Base-by-base conservation (phyloP, 129 eudicot genomes). In the Chrysanthemum seticuspe region DNA sequence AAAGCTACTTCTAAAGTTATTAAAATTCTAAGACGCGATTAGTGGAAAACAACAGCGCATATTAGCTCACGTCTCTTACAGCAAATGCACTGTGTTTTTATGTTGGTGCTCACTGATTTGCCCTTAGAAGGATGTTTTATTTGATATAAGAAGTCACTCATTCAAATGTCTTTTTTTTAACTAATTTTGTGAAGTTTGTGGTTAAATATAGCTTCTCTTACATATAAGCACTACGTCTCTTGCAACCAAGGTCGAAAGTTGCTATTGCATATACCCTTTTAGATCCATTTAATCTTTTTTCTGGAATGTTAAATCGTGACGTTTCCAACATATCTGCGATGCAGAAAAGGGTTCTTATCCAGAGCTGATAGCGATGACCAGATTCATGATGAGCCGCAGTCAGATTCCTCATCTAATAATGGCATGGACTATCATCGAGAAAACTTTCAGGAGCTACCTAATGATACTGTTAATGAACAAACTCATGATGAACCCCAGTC, bases 271-370 rank as follows among this genome's bases (percentile, higher is more conserved):
- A 40, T 21, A 9, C 48, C 66, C 5, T 16, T 65, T 9, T 13
- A 36, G 10, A 40, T 69, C 34, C 10, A 0, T 29, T 68, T 6
- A 21, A 16, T 44, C 15, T 59, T 15, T 15, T 76, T 31, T 18
- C 36, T 19, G 19, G 40, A 50, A 3, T 62, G 51, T 71, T 57
- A 40, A 83, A 12, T 13, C 59, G 65, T 57, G 66, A 59, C 13
- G 9, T 13, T 36, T 45, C 40, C 47, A 70, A 65, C 61, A 61
- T 67, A 48, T 67, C 50, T 67, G 2, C 50, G n/a, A 67, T 54
- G 67, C 97, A 95, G 99, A 85, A 95, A 87, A 78, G 99, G 86
- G 69, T 83, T 95, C 73, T 82, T 88, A 11, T 85, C 96, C 16
- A 85, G 80, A 70, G 74, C 73, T 83, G 85, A 80, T 72, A 83